phyloP scores from a whole-genome alignment of 768 basidiomycete genomes.

The Tylopilus vinaceipallidus region DNA sequence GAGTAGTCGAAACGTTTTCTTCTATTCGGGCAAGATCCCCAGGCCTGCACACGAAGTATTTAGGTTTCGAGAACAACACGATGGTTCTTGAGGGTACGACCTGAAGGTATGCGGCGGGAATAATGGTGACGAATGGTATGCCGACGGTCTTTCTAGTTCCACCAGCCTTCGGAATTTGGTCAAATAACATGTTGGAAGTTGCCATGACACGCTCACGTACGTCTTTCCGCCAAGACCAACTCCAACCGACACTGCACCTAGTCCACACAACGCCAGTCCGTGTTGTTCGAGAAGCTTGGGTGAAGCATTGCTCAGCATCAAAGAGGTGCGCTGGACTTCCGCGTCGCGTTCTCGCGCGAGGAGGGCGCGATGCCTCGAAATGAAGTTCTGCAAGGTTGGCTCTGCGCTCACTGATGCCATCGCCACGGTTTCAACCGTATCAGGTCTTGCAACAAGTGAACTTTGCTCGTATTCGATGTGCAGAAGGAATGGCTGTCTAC shows the following conservation, averaged over 20 bases:
- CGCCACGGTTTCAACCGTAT: not conserved
- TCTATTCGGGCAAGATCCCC: conserved; percentile 90
- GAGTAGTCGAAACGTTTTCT: conserved; percentile 50
- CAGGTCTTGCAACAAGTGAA: too few relatives aligned
- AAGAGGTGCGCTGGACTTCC: conserved; percentile 78
- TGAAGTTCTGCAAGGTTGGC: conserved; percentile 49
- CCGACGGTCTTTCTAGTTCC: conserved; percentile 80
- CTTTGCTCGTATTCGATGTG: not conserved
- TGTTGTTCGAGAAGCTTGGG: conserved; percentile 85
- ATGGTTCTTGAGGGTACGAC: conserved; percentile 32
- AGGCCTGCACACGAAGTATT: conserved; percentile 45
- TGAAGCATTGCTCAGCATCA: conserved; percentile 80
- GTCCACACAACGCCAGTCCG: conserved; percentile 74
- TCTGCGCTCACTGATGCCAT: conserved; percentile 22
- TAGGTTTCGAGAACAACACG: conserved; percentile 1
- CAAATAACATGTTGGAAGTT: conserved; percentile 19
- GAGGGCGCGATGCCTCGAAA: conserved; percentile 64
- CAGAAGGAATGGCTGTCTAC: too few relatives aligned
- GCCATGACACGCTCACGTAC: conserved; percentile 39
- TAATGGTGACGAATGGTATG: conserved; percentile 64
- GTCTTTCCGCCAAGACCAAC: conserved; percentile 93
- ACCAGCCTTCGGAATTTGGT: conserved; percentile 66
- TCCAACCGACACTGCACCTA: conserved; percentile 68
- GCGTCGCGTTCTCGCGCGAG: conserved; percentile 72
- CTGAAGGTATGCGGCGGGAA: conserved; percentile 90